Evolutionary conservation across 2,329 filamentous ascomycete species (phyloP).

Genomic region (Rutstroemia sydowiana): DNA sequence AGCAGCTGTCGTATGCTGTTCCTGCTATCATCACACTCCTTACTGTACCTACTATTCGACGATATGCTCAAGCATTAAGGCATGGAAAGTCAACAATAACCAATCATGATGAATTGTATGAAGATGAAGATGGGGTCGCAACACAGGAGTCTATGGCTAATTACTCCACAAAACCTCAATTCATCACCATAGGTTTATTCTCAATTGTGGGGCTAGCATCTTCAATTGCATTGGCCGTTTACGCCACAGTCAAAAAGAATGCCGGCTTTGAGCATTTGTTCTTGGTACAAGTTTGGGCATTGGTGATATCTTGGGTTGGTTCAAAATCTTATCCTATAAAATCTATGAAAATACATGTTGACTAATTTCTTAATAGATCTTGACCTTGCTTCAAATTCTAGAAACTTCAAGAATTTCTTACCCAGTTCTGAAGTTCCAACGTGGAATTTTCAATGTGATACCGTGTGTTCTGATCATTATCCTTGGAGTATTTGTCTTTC

Average conservation of each 20-base stretch:
- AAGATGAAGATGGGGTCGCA: slow-evolving; percentile 62
- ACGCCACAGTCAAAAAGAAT: slow-evolving; percentile 36
- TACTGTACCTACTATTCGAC: slow-evolving; percentile 18
- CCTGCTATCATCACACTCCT: slow-evolving; percentile 12
- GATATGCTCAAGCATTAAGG: slow-evolving; percentile 15
- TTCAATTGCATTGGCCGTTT: slow-evolving; percentile 48
- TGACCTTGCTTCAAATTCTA: slow-evolving; percentile 35
- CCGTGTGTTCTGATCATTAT: slow-evolving; percentile 14
- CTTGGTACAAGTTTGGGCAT: slow-evolving; percentile 50
- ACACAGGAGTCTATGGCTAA: slow-evolving; percentile 52
- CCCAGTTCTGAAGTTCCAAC: slow-evolving; percentile 15
- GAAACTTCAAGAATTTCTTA: slow-evolving; percentile 13
- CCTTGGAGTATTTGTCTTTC: slow-evolving; percentile 9
- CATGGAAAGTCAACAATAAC: slow-evolving; percentile 11
- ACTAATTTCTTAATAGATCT: slow-evolving; percentile 32
- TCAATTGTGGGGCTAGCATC: slow-evolving; percentile 44
- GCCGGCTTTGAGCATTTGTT: slow-evolving; percentile 18
- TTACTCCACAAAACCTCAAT: slow-evolving; percentile 54
- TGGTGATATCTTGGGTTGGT: slow-evolving; percentile 54
- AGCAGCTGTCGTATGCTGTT: slow-evolving; percentile 7
- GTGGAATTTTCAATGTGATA: slow-evolving; percentile 9
- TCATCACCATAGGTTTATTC: slow-evolving; percentile 43
- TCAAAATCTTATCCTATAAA: not conserved
- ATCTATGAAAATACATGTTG: slow-evolving; percentile 16
- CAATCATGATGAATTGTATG: slow-evolving; percentile 37